Percentiles rank a stretch among this genome's conserved stretches.
Evolutionary conservation across 345 rosid species (phyloP).

Genomic region (Citrus unshiu): DNA sequence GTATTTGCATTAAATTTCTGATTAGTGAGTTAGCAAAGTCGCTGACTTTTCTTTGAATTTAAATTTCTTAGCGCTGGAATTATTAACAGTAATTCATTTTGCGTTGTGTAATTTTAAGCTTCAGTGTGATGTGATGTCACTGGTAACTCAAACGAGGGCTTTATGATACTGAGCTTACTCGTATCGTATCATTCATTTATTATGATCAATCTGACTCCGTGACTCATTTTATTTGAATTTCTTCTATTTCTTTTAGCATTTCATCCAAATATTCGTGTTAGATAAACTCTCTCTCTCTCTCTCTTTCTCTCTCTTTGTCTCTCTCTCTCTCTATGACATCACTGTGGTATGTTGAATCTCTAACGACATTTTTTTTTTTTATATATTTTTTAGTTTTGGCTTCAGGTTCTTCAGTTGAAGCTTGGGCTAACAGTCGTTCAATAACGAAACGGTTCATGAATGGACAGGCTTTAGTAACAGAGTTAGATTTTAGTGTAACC

Average conservation of each 20-base stretch:
- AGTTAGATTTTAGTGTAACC: neutral
- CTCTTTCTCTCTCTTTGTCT: constrained; percentile 15
- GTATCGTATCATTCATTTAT: constrained; percentile 40
- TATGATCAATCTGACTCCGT: constrained; percentile 40
- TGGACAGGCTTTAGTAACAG: neutral
- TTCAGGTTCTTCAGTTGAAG: constrained; percentile 24
- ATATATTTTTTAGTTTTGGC: neutral
- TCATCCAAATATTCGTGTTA: constrained; percentile 28
- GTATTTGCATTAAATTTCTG: neutral
- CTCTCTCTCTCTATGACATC: constrained; percentile 3
- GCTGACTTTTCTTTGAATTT: neutral
- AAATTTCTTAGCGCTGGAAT: neutral
- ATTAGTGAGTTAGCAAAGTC: neutral
- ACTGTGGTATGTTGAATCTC: too few relatives aligned
- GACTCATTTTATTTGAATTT: constrained; percentile 28
- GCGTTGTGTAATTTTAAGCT: constrained; percentile 10
- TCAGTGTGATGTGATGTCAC: constrained; percentile 22
- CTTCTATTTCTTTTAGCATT: constrained; percentile 23
- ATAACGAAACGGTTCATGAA: neutral
- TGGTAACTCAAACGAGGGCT: neutral
- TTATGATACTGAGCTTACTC: neutral
- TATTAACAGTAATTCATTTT: neutral
- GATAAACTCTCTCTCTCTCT: constrained; percentile 7
- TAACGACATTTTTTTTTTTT: neutral
- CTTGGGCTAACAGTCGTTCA: neutral